A percentile compares a stretch with the other conserved stretches of the same genome.
Evolutionary conservation across 768 basidiomycete genomes (phyloP).

Genomic region (Russula foetens): DNA sequence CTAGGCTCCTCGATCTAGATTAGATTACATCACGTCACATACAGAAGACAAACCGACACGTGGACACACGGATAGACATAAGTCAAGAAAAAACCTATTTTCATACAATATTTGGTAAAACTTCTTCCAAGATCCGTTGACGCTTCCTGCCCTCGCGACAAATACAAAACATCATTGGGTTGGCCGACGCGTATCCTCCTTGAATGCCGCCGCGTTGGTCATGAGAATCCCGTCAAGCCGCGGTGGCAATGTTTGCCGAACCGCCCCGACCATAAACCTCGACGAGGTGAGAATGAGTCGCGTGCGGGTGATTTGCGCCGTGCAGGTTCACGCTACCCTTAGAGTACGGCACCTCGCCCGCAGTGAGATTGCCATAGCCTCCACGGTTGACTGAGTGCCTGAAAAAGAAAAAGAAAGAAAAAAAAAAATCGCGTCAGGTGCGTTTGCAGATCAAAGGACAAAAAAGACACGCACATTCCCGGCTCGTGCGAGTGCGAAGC

Average conservation of each 20-base stretch:
- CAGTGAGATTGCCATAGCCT: constrained; percentile 52
- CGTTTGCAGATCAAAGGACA: neutral
- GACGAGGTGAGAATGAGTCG: constrained; percentile 21
- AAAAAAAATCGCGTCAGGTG: neutral
- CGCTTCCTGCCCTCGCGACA: neutral
- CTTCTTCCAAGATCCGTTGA: neutral
- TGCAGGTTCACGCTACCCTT: constrained; percentile 18
- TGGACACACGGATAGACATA: neutral
- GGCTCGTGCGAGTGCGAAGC: constrained; percentile 23
- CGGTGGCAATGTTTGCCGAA: constrained; percentile 36
- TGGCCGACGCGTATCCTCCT: neutral
- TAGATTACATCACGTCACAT: neutral
- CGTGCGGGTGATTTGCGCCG: neutral
- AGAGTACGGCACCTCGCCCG: constrained; percentile 19
- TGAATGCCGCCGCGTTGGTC: no score
- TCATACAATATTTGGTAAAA: neutral
- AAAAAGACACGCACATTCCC: constrained; percentile 33
- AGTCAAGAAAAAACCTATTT: neutral
- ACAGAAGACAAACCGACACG: no score
- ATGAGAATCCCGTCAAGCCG: constrained; percentile 14
- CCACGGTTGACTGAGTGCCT: constrained; percentile 63
- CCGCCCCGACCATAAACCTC: constrained; percentile 53
- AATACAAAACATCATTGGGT: neutral
- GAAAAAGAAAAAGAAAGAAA: constrained; percentile 4
- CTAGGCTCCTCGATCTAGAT: neutral